phyloP scores from a whole-genome alignment of 106 monocot genomes.

The Allium sativum region DNA sequence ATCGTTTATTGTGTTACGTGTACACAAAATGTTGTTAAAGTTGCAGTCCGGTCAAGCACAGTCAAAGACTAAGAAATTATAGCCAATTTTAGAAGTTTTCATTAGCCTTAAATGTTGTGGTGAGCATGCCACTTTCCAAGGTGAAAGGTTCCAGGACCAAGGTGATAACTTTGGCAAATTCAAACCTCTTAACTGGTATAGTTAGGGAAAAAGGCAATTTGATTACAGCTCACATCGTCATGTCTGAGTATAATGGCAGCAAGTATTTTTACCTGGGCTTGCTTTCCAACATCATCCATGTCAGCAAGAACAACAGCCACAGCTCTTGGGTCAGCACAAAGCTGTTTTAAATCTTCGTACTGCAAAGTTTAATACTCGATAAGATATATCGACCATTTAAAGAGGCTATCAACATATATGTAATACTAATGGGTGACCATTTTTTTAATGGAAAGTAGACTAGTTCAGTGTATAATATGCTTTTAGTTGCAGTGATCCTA shows the following conservation, averaged over 20 bases:
- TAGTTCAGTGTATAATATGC: no score
- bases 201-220: background rate
- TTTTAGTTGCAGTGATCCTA: no score
- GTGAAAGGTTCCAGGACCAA: slow-evolving; percentile 78
- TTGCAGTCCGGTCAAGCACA: no score
- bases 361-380: slow-evolving; percentile 11
- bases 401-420: no score
- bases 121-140: slow-evolving; percentile 82
- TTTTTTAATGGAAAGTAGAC: no score
- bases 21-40: no score
- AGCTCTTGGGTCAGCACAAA: slow-evolving; percentile 63
- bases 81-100: no score
- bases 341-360: slow-evolving; percentile 62
- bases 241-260: background rate
- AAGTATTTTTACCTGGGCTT: slow-evolving; percentile 63
- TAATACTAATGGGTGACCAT: no score
- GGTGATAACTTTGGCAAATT: slow-evolving; percentile 80
- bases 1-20: no score
- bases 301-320: slow-evolving; percentile 68
- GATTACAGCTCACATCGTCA: no score
- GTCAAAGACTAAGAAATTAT: no score
- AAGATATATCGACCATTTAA: no score
- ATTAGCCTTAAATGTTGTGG: slow-evolving; percentile 94
- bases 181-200: slow-evolving; percentile 75
- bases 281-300: slow-evolving; percentile 76